Conservation (phyloP, 164 flowering plant genomes). For the Sextonia rubra region DNA sequence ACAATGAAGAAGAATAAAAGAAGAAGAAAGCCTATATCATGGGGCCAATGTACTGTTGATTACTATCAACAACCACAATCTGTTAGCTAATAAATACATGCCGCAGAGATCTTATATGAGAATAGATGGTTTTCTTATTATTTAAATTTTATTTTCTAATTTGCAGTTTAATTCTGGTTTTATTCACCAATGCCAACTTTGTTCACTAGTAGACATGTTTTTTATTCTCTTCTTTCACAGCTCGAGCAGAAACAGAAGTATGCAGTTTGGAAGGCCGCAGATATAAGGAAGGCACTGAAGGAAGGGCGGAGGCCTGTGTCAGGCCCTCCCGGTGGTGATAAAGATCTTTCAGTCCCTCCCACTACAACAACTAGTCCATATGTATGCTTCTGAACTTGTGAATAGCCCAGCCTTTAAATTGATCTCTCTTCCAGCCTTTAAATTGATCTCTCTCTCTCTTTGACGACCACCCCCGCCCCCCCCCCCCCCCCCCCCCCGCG, state of each 20-base stretch:
- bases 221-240: slow-evolving; percentile 32
- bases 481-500: no score
- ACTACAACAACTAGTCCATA: slow-evolving; percentile 30
- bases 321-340: slow-evolving; percentile 77
- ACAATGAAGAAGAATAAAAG: no score
- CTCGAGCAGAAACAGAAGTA: slow-evolving; percentile 95
- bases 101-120: no score
- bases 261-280: slow-evolving; percentile 99
- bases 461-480: no score
- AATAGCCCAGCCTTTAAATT: background rate
- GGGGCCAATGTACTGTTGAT: no score
- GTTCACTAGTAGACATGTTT: background rate
- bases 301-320: slow-evolving; percentile 92
- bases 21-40: no score
- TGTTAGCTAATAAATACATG: no score
- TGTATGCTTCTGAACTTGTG: slow-evolving; percentile 37
- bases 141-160: no score
- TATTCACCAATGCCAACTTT: background rate
- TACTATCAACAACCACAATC: no score
- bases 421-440: no score
- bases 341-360: slow-evolving; percentile 51
- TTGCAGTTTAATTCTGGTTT: background rate
- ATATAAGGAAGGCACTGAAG: slow-evolving; percentile 92
- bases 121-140: no score
- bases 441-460: no score